Evolutionary conservation across 2,329 filamentous ascomycete genomes (phyloP).

Genomic region (Fusarium sp.): DNA sequence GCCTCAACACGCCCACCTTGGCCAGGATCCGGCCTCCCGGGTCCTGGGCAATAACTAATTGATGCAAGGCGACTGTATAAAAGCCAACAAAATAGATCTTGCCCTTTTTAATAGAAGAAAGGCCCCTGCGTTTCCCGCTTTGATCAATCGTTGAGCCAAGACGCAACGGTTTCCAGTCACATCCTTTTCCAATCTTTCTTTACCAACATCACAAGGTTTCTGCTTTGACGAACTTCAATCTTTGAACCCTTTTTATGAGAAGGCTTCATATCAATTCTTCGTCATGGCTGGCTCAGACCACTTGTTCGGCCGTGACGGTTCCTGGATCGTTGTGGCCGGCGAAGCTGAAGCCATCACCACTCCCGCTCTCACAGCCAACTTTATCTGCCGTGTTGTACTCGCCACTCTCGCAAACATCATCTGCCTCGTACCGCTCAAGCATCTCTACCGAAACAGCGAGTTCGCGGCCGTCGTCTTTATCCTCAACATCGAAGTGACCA

Average conservation of each 20-base stretch:
- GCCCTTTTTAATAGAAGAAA: not conserved
- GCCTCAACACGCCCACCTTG: not conserved
- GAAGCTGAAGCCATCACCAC: slow-evolving; percentile 43
- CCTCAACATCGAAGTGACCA: slow-evolving; percentile 57
- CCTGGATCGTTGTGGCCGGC: slow-evolving; percentile 38
- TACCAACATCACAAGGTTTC: slow-evolving; percentile 1
- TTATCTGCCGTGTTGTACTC: slow-evolving; percentile 62
- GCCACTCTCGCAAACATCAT: slow-evolving; percentile 58
- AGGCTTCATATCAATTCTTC: not conserved
- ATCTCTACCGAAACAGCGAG: slow-evolving; percentile 66
- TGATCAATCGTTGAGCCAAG: slow-evolving; percentile 35
- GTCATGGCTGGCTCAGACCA: slow-evolving; percentile 31
- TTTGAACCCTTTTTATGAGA: not conserved
- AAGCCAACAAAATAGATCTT: slow-evolving; percentile 9
- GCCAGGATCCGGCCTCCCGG: not conserved
- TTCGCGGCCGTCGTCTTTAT: slow-evolving; percentile 65
- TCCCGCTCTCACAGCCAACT: slow-evolving; percentile 56
- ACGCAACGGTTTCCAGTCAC: slow-evolving; percentile 16
- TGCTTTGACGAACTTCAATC: slow-evolving; percentile 13
- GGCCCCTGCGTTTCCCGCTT: slow-evolving; percentile 32
- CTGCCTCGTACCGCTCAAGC: slow-evolving; percentile 63
- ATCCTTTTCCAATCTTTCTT: slow-evolving; percentile 1
- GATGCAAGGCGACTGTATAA: slow-evolving; percentile 22
- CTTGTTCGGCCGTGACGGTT: slow-evolving; percentile 35
- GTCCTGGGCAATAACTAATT: not conserved